Evolutionary conservation across 345 rosid species (phyloP).

Genomic region (Syzygium aromaticum): DNA sequence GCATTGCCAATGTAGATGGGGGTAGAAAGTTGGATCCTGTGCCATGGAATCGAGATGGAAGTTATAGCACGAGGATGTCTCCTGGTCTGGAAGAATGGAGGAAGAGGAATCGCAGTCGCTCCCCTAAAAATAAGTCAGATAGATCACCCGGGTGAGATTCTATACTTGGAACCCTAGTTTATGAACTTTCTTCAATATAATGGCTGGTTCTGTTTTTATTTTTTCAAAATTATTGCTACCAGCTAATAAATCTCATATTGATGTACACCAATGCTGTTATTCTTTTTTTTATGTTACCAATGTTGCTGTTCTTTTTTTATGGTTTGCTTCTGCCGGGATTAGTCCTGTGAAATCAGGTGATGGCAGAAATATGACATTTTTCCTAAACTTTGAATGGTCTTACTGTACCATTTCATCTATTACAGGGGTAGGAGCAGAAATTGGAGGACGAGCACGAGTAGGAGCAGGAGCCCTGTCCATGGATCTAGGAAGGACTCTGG

Average conservation of each 20-base stretch:
- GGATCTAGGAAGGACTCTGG: conserved; percentile 51
- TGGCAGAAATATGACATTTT: neutral
- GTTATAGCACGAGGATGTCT: conserved; percentile 54
- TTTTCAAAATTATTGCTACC: neutral
- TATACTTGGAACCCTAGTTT: neutral
- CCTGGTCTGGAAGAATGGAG: conserved; percentile 78
- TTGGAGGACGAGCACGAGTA: conserved; percentile 42
- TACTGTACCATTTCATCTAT: neutral
- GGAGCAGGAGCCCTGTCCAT: conserved; percentile 70
- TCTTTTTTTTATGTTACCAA: neutral
- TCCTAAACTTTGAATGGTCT: neutral
- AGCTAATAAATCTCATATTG: neutral
- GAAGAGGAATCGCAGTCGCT: conserved; percentile 38
- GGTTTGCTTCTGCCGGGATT: neutral
- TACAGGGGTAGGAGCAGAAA: conserved; percentile 38
- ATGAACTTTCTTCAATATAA: neutral
- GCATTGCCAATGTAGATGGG: conserved; percentile 18
- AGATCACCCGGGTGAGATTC: conserved; percentile 42
- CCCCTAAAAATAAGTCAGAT: conserved; percentile 54
- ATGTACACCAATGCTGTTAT: neutral
- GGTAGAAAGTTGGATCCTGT: conserved; percentile 18
- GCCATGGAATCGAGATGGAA: conserved; percentile 36
- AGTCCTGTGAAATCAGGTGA: neutral
- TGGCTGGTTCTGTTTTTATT: neutral
- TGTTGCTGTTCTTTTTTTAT: neutral